Percentiles rank a stretch among this genome's conserved stretches.
Conservation (phyloP, 768 basidiomycete species). For the Fistulinella prunicolor region DNA sequence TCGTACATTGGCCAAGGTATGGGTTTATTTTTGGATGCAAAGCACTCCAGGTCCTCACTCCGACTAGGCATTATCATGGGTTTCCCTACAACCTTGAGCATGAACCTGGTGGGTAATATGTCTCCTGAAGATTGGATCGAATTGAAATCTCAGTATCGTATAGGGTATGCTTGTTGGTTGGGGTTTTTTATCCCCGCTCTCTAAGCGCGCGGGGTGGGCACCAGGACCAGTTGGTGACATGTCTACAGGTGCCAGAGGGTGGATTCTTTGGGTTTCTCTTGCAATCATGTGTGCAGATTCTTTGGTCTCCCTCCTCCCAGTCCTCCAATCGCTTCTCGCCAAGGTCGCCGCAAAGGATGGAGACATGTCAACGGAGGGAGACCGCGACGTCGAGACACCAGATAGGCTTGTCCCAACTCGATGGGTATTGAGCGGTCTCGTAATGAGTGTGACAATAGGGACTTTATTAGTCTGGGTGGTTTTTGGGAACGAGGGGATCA, state of each 20-base stretch:
- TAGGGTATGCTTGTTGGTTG: conserved; percentile 97
- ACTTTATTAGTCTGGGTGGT: conserved; percentile 82
- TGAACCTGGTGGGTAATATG: conserved; percentile 67
- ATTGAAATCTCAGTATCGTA: conserved; percentile 1
- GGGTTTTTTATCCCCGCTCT: conserved; percentile 88
- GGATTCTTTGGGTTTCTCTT: conserved; percentile 95
- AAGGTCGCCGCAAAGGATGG: conserved; percentile 32
- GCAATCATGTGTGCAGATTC: conserved; percentile 96
- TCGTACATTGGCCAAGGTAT: conserved; percentile 89
- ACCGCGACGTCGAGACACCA: conserved; percentile 70
- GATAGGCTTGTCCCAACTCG: conserved; percentile 75
- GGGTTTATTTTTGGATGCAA: not conserved
- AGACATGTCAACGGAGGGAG: conserved; percentile 27
- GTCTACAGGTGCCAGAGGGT: conserved; percentile 84
- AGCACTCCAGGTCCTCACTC: conserved; percentile 1
- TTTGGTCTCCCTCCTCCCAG: conserved; percentile 79
- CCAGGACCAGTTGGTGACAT: conserved; percentile 90
- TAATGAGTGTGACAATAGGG: conserved; percentile 59
- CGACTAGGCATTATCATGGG: conserved; percentile 93
- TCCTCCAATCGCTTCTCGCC: conserved; percentile 52
- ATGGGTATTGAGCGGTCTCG: conserved; percentile 76
- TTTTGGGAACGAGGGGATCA: conserved; percentile 89
- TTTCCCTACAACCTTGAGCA: conserved; percentile 88
- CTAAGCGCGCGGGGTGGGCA: conserved; percentile 85
- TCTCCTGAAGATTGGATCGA: conserved; percentile 14